Evolutionary conservation across 371 early-diverging fungal genomes (phyloP).

Genomic region (Mortierella sp.): DNA sequence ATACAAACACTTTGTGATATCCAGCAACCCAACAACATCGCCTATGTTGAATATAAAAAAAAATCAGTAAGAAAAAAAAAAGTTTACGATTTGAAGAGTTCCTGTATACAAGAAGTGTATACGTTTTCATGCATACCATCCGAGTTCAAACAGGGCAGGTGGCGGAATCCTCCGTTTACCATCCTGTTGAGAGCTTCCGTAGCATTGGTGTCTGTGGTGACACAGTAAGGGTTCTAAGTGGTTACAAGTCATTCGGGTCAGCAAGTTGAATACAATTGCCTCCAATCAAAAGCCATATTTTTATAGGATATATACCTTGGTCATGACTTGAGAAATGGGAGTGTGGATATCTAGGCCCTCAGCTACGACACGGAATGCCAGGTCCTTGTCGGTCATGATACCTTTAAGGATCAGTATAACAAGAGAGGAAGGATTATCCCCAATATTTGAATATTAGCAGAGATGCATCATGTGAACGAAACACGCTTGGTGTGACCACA

Average conservation of each 20-base stretch:
- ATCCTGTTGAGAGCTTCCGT: slow-evolving; percentile 87
- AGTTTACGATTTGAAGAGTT: too few species aligned
- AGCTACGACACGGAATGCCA: slow-evolving; percentile 86
- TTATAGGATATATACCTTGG: slow-evolving; percentile 50
- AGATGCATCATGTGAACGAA: not conserved
- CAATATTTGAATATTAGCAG: not conserved
- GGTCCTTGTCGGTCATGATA: slow-evolving; percentile 85
- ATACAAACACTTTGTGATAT: slow-evolving; percentile 95
- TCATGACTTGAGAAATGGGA: slow-evolving; percentile 81
- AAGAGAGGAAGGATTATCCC: not conserved
- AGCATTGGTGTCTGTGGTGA: slow-evolving; percentile 67
- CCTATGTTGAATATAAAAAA: slow-evolving; percentile 44
- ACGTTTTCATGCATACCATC: slow-evolving; percentile 36
- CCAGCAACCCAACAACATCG: slow-evolving; percentile 92
- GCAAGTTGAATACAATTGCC: slow-evolving; percentile 3
- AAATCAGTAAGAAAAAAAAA: too few species aligned
- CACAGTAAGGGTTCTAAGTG: slow-evolving; percentile 72
- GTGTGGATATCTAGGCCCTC: slow-evolving; percentile 82
- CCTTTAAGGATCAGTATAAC: slow-evolving; percentile 53
- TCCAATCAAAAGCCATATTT: too few species aligned
- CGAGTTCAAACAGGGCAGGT: slow-evolving; percentile 63
- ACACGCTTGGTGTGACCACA: not conserved
- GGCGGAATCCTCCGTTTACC: slow-evolving; percentile 85
- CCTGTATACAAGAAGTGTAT: too few species aligned
- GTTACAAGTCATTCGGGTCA: not conserved